Percentiles rank a stretch among this genome's conserved stretches.
These are phyloP conservation scores for Escovopsis weberi DNA, from an alignment of 2,329 filamentous ascomycete genomes.

Conservation along the genomic window DNA sequence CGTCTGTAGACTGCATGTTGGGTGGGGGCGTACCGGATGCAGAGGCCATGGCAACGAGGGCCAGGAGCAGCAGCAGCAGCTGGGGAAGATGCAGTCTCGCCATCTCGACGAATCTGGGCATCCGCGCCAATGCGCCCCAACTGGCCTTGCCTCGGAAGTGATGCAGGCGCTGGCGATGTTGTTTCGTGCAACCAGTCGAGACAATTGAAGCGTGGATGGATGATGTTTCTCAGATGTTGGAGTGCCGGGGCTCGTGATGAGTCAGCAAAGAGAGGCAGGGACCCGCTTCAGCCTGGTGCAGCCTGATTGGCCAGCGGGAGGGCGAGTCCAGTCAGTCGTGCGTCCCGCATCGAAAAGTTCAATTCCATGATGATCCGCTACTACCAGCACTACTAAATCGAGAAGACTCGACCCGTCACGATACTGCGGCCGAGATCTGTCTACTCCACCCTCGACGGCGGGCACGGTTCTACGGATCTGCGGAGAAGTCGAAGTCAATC, in stretches of 20 bases:
- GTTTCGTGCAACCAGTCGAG: too few species aligned
- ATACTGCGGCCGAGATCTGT: too few species aligned
- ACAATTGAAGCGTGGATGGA: not conserved
- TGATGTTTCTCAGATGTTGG: not conserved
- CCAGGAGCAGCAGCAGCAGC: conserved; percentile 22
- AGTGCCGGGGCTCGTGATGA: not conserved
- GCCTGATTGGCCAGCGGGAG: conserved; percentile 12
- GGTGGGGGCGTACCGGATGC: conserved; percentile 27
- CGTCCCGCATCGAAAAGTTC: conserved; percentile 7
- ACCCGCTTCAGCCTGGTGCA: conserved; percentile 10
- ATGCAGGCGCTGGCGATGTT: not conserved
- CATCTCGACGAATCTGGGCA: conserved; percentile 16
- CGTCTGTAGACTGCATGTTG: not conserved
- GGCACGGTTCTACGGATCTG: too few species aligned
- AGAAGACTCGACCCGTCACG: too few species aligned
- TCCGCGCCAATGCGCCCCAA: not conserved
- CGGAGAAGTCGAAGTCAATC: not conserved
- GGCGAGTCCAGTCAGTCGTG: not conserved
- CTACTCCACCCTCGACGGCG: too few species aligned
- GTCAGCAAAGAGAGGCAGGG: conserved; percentile 1
- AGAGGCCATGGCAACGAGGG: conserved; percentile 19
- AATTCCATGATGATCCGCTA: too few species aligned
- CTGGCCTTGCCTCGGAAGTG: not conserved
- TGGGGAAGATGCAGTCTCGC: conserved; percentile 23
- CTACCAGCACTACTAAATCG: too few species aligned